phyloP scores from a whole-genome alignment of 805 yeast species.

The Candida pini region DNA sequence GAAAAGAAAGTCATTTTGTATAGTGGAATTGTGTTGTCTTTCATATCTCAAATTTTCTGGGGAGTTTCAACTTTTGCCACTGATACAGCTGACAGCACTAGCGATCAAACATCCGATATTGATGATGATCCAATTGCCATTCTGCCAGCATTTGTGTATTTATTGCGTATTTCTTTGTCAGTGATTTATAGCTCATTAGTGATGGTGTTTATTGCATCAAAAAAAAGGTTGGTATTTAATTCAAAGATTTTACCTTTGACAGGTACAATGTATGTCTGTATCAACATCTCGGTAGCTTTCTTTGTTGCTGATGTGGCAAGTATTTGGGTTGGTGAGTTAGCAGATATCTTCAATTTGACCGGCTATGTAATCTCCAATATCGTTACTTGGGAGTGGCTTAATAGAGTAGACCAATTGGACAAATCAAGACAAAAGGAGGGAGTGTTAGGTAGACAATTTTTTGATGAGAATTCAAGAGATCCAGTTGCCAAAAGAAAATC shows the following conservation, averaged over 20 bases:
- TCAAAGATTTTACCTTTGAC: constrained; percentile 50
- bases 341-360: constrained; percentile 68
- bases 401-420: constrained; percentile 53
- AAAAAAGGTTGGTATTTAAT: constrained; percentile 45
- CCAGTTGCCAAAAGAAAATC: neutral
- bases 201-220: constrained; percentile 47
- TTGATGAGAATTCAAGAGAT: constrained; percentile 48
- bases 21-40: constrained; percentile 48
- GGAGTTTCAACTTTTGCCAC: constrained; percentile 50
- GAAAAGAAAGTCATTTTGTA: constrained; percentile 62
- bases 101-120: constrained; percentile 24
- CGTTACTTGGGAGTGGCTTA: constrained; percentile 84
- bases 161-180: constrained; percentile 66
- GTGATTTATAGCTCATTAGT: constrained; percentile 64
- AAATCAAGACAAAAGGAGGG: constrained; percentile 62
- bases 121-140: constrained; percentile 47
- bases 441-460: constrained; percentile 67
- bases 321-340: constrained; percentile 67
- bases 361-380: constrained; percentile 68
- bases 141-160: constrained; percentile 67
- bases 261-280: constrained; percentile 45
- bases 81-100: constrained; percentile 16
- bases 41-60: constrained; percentile 63
- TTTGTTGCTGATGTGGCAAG: constrained; percentile 74
- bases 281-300: constrained; percentile 59